These are phyloP conservation scores for Penstemon newberryi DNA, from an alignment of 257 asterid species.

Conservation along the genomic window DNA sequence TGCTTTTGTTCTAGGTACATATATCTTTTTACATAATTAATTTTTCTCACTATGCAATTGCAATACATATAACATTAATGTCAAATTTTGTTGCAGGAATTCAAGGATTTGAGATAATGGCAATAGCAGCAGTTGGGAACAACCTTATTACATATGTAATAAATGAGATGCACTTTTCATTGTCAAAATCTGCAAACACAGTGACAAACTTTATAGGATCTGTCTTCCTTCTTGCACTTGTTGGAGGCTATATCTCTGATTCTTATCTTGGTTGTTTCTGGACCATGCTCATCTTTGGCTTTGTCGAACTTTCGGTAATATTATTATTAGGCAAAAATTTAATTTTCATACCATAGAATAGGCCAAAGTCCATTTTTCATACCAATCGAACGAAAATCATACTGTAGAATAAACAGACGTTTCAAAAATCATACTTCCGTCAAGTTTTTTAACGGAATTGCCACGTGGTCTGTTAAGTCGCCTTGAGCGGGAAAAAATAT, in stretches of 20 bases:
- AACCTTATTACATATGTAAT: conserved; percentile 82
- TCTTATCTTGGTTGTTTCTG: conserved; percentile 91
- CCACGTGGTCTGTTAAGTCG: too few relatives aligned
- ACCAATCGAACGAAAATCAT: too few relatives aligned
- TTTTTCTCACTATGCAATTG: too few relatives aligned
- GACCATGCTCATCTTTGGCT: conserved; percentile 88
- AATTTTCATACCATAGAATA: too few relatives aligned
- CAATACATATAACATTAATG: too few relatives aligned
- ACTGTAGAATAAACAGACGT: too few relatives aligned
- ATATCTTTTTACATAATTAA: too few relatives aligned
- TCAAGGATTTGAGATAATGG: conserved; percentile 97
- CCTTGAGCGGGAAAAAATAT: too few relatives aligned
- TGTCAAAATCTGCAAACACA: conserved; percentile 76
- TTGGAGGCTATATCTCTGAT: conserved; percentile 94
- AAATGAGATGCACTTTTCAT: conserved; percentile 91
- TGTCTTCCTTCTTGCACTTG: conserved; percentile 67
- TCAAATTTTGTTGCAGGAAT: conserved; percentile 49
- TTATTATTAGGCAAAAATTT: too few relatives aligned
- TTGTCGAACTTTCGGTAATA: conserved; percentile 80
- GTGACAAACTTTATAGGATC: conserved; percentile 94
- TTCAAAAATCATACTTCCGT: too few relatives aligned
- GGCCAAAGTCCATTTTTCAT: too few relatives aligned
- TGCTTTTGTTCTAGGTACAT: conserved; percentile 68
- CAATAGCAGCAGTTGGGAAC: conserved; percentile 95
- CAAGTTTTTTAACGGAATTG: too few relatives aligned